These are phyloP conservation scores for Endotrypanum monterogeii DNA, from an alignment of 208 protist species.

Conservation along the genomic window DNA sequence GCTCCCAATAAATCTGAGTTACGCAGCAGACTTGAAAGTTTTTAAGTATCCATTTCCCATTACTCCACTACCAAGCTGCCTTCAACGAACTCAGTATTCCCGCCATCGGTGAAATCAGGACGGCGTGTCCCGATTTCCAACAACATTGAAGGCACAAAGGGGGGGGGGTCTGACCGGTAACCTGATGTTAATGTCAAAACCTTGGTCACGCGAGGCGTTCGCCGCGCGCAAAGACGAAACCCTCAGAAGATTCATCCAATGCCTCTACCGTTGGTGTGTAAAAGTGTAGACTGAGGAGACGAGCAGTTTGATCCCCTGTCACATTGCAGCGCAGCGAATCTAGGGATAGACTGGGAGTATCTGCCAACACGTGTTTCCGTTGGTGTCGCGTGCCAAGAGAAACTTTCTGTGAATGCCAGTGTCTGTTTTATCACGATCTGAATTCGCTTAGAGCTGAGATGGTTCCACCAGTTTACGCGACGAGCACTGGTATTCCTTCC, in stretches of 20 bases:
- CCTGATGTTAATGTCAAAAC: neutral
- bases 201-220: neutral
- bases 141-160: neutral
- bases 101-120: neutral
- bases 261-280: neutral
- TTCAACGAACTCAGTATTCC: slow-evolving; percentile 23
- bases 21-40: slow-evolving; percentile 23
- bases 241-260: neutral
- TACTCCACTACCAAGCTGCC: slow-evolving; percentile 17
- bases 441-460: neutral
- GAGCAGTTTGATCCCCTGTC: too few species aligned
- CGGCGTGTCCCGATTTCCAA: neutral
- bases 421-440: neutral
- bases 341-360: neutral
- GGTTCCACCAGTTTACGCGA: too few species aligned
- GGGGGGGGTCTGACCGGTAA: neutral
- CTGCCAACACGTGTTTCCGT: too few species aligned
- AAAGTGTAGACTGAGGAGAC: neutral
- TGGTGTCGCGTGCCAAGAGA: neutral
- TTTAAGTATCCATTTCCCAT: slow-evolving; percentile 19
- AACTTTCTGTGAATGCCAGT: neutral
- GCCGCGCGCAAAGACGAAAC: neutral
- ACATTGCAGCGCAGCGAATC: neutral
- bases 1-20: slow-evolving; percentile 24
- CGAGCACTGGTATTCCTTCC: too few species aligned